Base-by-base conservation (phyloP, 495 filamentous ascomycete genomes). In the Talaromyces wortmannii region DNA sequence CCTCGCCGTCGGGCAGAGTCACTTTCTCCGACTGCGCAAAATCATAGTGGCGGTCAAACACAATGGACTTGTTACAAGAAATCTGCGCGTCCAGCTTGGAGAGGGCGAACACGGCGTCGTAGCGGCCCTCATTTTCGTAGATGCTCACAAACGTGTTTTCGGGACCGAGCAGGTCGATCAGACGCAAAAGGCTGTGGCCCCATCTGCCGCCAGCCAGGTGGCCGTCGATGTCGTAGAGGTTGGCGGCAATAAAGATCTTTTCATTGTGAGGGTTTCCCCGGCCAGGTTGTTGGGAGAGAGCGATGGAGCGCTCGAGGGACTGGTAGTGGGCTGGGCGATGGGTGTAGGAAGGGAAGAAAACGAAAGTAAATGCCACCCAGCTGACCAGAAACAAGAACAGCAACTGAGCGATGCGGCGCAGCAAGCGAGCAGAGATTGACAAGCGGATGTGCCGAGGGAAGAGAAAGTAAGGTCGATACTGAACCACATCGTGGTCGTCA, bases 221-320 rank as follows among this genome's bases (percentile, higher is more conserved):
- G 5, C 82, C 83, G 0, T 63, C 74, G 10, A 70, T 72, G 60
- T 94, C 86, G 61, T 89, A 86, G 45, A 92, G 75, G 60, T 83
- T 90, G 13, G 86, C 83, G 6, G 85, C 85, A 55, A 92, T 88
- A 64, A 89, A 92, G 13, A 92, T 74, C 57, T 83, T 87, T 63
- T 90, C 83, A 42, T 81, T 72, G 17, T 74, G 62, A 2, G 78
- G 68, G 60, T 91, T 90, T 12, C 81, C 85, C 32, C 84, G 74
- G 3, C 85, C 86, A 3, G 71, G 52, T 10, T 61, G 45, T 10
- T 69, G 66, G 17, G 63, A 73, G 43, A 66, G 63, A 44, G 61
- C 57, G 7, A 75, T 67, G 1, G 65, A 61, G 18, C 69, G 53
- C 13, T 68, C 65, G 0, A 85, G 66, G 13, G 60, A 57, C 4